Base-by-base conservation (phyloP, 2,329 filamentous ascomycete genomes). In the Aspergillus piperis region DNA sequence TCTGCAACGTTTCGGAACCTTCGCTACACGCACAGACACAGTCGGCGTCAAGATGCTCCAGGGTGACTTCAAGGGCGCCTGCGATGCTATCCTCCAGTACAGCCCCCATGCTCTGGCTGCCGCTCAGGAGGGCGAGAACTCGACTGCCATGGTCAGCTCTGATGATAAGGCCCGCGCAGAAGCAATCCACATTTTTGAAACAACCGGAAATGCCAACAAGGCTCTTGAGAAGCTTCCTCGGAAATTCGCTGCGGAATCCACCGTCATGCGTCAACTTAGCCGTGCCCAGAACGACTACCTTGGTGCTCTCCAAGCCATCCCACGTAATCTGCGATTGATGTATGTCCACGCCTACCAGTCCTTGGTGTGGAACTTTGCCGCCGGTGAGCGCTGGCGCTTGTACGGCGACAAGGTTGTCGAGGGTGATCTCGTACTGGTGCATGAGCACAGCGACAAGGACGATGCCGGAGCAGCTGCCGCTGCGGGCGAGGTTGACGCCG, bases 301-400 rank as follows among this genome's bases (percentile, higher is more conserved):
- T 61, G 93, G 93, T 23, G 92, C 95, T 0, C 77, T 99, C 54
- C 85, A 89, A 71, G 84, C 85, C 57, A 93, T 99, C 63, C 90
- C 90, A 23, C 85, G 93, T 17, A 91, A 90, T 52, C 82, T 98
- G 68, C 86, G 92, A 47, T 86, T 92, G 60, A 97, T 99, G 90
- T 99, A 98, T 73, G 88, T 96, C 15, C 95, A 99, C 75, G 94
- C 95, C 5, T 98, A 97, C 77, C 95, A 99, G 75, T 96, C 91
- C 5, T 85, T 92, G 39, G 88, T 99, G 8, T 99, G 94, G 94
- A 99, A 99, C 78, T 86, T 87, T 66, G 90, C 87, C 11, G 91
- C 87, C 1, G 92, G 90, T 65, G 87, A 89, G 68, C 89, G 95
- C 50, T 96, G 92, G 89, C 85, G 87, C 44, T 79, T 86, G 2